Percentiles rank a stretch among this genome's conserved stretches.
Conservation (phyloP, 164 flowering plant species). For the Vitis labrusca region DNA sequence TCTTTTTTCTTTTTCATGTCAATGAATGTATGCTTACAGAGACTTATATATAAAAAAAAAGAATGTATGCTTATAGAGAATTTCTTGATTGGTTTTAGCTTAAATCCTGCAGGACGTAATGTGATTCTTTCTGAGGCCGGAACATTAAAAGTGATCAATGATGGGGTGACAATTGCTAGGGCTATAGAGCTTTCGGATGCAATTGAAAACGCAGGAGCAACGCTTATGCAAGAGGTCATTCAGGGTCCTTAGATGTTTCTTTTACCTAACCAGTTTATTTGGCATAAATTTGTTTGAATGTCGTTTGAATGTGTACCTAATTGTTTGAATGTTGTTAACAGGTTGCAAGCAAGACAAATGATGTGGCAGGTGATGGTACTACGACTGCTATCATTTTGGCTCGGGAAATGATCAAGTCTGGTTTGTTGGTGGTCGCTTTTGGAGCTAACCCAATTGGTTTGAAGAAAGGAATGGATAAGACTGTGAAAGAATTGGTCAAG, state of each 20-base stretch:
- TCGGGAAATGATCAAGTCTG: slow-evolving; percentile 70
- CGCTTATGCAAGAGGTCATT: slow-evolving; percentile 80
- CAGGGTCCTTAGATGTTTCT: slow-evolving; percentile 18
- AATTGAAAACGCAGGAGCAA: slow-evolving; percentile 82
- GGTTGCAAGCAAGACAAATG: slow-evolving; percentile 89
- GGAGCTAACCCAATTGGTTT: slow-evolving; percentile 86
- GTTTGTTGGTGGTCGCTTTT: slow-evolving; percentile 68
- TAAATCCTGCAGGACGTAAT: slow-evolving; percentile 71
- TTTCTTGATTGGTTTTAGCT: slow-evolving; percentile 7
- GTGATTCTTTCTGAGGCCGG: slow-evolving; percentile 76
- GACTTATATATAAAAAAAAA: no score
- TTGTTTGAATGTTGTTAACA: slow-evolving; percentile 19
- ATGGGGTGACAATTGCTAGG: slow-evolving; percentile 88
- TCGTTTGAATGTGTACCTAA: no score
- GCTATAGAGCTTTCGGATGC: slow-evolving; percentile 86
- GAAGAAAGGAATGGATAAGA: slow-evolving; percentile 85
- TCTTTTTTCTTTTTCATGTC: neutral
- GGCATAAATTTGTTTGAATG: no score
- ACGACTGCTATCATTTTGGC: slow-evolving; percentile 92
- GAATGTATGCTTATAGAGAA: neutral
- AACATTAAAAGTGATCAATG: slow-evolving; percentile 69
- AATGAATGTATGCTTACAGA: no score
- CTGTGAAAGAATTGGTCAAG: slow-evolving; percentile 71
- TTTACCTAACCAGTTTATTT: neutral
- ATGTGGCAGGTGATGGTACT: slow-evolving; percentile 94